Percentiles rank a stretch among this genome's conserved stretches.
Evolutionary conservation across 768 basidiomycete species (phyloP).

Genomic region (Gloeophyllum trabeum): DNA sequence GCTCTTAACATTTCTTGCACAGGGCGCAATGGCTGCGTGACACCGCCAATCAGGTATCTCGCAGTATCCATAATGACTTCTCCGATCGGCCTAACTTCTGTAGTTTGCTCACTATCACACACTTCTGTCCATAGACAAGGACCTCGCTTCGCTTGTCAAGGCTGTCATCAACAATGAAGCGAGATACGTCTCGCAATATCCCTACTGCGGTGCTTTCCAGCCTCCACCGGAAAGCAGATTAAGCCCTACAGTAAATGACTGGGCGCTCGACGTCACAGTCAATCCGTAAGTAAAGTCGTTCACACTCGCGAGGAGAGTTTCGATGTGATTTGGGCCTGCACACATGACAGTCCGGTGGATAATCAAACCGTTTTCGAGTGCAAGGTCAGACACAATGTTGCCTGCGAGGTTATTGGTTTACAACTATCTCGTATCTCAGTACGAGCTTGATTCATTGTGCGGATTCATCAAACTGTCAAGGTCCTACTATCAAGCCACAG

Average conservation of each 20-base stretch:
- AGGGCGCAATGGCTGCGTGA: slow-evolving; percentile 82
- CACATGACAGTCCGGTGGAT: slow-evolving; percentile 42
- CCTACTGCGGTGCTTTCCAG: slow-evolving; percentile 77
- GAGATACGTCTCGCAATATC: slow-evolving; percentile 58
- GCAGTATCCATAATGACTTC: not conserved
- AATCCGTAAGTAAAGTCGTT: slow-evolving; percentile 63
- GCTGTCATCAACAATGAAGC: slow-evolving; percentile 80
- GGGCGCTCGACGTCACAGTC: slow-evolving; percentile 57
- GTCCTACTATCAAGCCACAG: slow-evolving; percentile 61
- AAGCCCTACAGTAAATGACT: slow-evolving; percentile 51
- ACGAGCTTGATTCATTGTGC: slow-evolving; percentile 71
- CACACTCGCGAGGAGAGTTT: too few species aligned
- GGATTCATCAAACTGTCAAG: slow-evolving; percentile 72
- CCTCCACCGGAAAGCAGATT: slow-evolving; percentile 70
- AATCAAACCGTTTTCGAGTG: slow-evolving; percentile 70
- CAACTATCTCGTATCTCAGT: slow-evolving; percentile 25
- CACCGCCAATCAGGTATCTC: slow-evolving; percentile 60
- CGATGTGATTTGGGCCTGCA: not conserved
- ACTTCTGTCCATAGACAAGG: slow-evolving; percentile 42
- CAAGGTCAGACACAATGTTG: slow-evolving; percentile 38
- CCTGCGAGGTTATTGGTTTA: not conserved
- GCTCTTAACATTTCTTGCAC: not conserved
- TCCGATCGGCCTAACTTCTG: slow-evolving; percentile 2
- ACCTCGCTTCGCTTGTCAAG: slow-evolving; percentile 56
- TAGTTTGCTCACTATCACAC: slow-evolving; percentile 64